A percentile compares a stretch with the other conserved stretches of the same genome.
These are phyloP conservation scores for carrot (Daucus carota) DNA, from an alignment of 129 eudicot genomes.

Conservation along the genomic window DH1_v3.0 NC_030381.2:39687501-39688000, in stretches of 20 bases:
- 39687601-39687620: conserved; percentile 92
- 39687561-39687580: conserved; percentile 76
- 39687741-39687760: conserved; percentile 94
- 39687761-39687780: conserved; percentile 92
- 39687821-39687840: conserved; percentile 90
- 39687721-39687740: conserved; percentile 87
- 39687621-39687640: conserved; percentile 74
- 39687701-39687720: conserved; percentile 80
- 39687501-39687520: conserved; percentile 72
- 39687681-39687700: conserved; percentile 78
- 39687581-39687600: conserved; percentile 83
- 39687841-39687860: conserved; percentile 62
- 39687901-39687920: conserved; percentile 62
- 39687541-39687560: conserved; percentile 95
- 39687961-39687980: conserved; percentile 82
- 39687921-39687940: conserved; percentile 61
- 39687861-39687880: conserved; percentile 95
- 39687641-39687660: conserved; percentile 49
- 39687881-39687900: conserved; percentile 58
- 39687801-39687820: conserved; percentile 80
- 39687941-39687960: conserved; percentile 93
- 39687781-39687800: conserved; percentile 82
- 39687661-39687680: conserved; percentile 92
- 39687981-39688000: conserved; percentile 58
- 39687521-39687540: conserved; percentile 92